Base-by-base conservation (phyloP, 371 early-diverging fungal species). In the Batkoa obscura region DNA sequence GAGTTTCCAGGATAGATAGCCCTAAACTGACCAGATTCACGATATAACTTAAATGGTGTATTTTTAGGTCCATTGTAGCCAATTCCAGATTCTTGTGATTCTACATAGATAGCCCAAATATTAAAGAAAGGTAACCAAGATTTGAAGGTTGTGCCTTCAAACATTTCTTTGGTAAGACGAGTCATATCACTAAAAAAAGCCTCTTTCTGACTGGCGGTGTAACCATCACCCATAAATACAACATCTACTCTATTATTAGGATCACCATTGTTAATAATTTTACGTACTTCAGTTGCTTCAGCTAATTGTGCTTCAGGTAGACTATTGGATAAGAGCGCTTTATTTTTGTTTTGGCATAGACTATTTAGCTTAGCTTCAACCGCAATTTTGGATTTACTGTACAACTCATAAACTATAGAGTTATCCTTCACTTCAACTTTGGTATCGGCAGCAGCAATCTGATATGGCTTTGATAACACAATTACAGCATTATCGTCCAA, bases 151-250 rank as follows among this genome's bases (percentile, higher is more conserved):
- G 62, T 64, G 1, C 70, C 72, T 9, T 59, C 57, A 59, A 70
- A 78, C 76, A 78, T 74, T 51, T 78, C 17, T n/a, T 45, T 45
- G n/a, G 17, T n/a, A 33, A 78, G 72, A 8, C 75, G 66, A 17
- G 61, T 47, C 47, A 78, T 75, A 60, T 78, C 78, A 8, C n/a
- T 41, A 49, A 74, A 65, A 59, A 75, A 78, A 49, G 63, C 63
- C 23, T 65, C 67, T 34, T 67, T 62, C 56, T 78, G 72, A 1
- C 49, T 59, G 2, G 56, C 54, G 1, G 72, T 73, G 60, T 78
- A 78, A 15, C 78, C 78, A 65, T 78, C 78, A n/a, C 78, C 75
- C 76, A 78, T 75, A 32, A 78, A 71, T 31, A 75, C 75, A 48
- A 74, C 72, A 45, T 73, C 72, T 15, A 78, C 70, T 32, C 78